Evolutionary conservation across 2,329 filamentous ascomycete species (phyloP).

Genomic region (Apiospora marii): DNA sequence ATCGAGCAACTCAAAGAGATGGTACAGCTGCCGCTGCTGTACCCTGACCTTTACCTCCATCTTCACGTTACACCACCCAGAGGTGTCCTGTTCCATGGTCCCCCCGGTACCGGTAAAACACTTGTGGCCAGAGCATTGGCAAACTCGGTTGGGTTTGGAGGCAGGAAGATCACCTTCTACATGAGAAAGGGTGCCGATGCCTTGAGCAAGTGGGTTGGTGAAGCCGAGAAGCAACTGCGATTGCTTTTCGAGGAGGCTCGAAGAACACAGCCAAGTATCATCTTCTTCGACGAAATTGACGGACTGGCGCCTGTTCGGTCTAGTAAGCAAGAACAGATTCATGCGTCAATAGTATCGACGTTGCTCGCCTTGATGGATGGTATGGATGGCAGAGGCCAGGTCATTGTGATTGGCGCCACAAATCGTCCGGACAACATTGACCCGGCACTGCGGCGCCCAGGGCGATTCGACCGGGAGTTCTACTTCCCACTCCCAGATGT

Average conservation of each 20-base stretch:
- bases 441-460: conserved; percentile 90
- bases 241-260: conserved; percentile 94
- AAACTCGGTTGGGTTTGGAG: conserved; percentile 86
- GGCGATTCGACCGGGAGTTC: conserved; percentile 96
- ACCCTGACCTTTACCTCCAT: conserved; percentile 90
- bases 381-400: conserved; percentile 97
- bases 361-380: conserved; percentile 95
- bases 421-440: conserved; percentile 97
- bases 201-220: conserved; percentile 98
- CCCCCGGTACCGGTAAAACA: conserved; percentile 97
- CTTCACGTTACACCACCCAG: conserved; percentile 95
- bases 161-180: conserved; percentile 96
- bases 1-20: conserved; percentile 99
- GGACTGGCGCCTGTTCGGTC: conserved; percentile 94
- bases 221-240: conserved; percentile 93
- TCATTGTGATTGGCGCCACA: conserved; percentile 98
- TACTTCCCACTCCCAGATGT: conserved; percentile 93
- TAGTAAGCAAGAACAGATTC: conserved; percentile 98
- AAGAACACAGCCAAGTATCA: conserved; percentile 96
- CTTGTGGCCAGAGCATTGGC: conserved; percentile 92
- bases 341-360: conserved; percentile 96
- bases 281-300: conserved; percentile 99
- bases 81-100: conserved; percentile 95
- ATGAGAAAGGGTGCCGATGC: conserved; percentile 99
- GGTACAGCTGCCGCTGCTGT: conserved; percentile 92